A percentile compares a stretch with the other conserved stretches of the same genome.
Evolutionary conservation across 768 basidiomycete genomes (phyloP).

Genomic region (Tricholoma saponaceum): DNA sequence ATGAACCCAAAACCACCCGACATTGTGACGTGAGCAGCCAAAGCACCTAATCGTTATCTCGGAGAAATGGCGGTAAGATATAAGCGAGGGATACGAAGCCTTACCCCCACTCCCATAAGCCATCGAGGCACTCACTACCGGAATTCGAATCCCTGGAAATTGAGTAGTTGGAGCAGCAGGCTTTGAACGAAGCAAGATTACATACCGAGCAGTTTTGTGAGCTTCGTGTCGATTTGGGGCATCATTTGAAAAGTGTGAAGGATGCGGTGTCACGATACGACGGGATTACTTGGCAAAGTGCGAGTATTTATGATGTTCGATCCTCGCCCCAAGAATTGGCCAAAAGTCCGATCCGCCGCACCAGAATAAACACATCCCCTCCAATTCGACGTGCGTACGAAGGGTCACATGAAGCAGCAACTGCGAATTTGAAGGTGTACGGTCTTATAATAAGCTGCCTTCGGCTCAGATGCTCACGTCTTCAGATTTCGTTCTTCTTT

Average conservation of each 20-base stretch:
- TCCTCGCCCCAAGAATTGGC: neutral
- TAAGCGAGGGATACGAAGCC: neutral
- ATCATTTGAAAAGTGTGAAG: conserved; percentile 2
- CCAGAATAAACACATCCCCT: neutral
- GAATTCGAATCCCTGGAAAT: conserved; percentile 27
- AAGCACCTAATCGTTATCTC: conserved; percentile 27
- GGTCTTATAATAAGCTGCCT: no score
- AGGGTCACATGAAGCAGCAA: neutral
- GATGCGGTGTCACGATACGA: neutral
- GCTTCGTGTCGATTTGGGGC: conserved; percentile 32
- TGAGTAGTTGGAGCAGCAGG: conserved; percentile 17
- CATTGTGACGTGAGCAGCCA: conserved; percentile 58
- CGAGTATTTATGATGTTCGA: neutral
- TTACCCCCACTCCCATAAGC: conserved; percentile 61
- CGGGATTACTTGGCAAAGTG: neutral
- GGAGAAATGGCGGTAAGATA: neutral
- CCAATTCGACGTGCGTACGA: neutral
- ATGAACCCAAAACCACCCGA: conserved; percentile 79
- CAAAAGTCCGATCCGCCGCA: no score
- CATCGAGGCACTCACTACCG: conserved; percentile 69
- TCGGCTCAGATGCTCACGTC: neutral
- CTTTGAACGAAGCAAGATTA: neutral
- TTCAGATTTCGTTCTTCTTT: no score
- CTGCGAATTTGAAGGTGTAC: neutral
- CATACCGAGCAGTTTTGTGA: conserved; percentile 49